Base-by-base conservation (phyloP, 2,329 filamentous ascomycete genomes). In the Fusarium sp. region DNA sequence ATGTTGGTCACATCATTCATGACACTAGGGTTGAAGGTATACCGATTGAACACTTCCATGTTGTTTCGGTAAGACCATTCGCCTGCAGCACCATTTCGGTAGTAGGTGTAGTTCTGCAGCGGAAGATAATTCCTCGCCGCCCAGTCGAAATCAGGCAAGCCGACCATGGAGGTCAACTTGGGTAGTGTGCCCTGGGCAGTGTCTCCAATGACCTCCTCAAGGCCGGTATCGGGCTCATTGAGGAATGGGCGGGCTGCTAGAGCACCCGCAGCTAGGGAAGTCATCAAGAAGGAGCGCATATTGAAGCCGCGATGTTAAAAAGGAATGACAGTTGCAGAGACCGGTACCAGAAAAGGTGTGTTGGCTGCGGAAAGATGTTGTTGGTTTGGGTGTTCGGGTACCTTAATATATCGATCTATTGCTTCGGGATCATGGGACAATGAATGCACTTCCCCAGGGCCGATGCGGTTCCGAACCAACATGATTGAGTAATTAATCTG, bases 41-140 rank as follows among this genome's bases (percentile, higher is more conserved):
- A 86, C 24, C 84, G 83, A 63, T 82, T 79, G 78, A 83, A 89
- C 27, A 85, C 83, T 76, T 89, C 87, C 9, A 89, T 81, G 77
- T 89, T 89, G 77, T 88, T 88, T 62, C 87, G 82, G 78, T 88
- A 88, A 1, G 82, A 84, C 83, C 84, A 88, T 78, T 89, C 87
- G 61, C 86, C 86, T 6, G 82, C 87, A 14, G 85, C 86, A 12
- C 85, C 86, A 69, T 86, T 87, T 9, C 57, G 40, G 27, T 62
- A 40, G 49, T 62, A 88, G 6, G 86, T 86, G 77, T 87, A 88
- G 69, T 85, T 82, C 11, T 76, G 76, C 7, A 70, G 68, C 61
- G 85, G 83, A 73, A 89, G 81, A 72, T 83, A 82, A 56, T 84
- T 82, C 46, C 86, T 82, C 16, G 86, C 87, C 1, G 84, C 84